Evolutionary conservation across 768 basidiomycete genomes (phyloP).

Genomic region (Lactifluus hygrophoroides): DNA sequence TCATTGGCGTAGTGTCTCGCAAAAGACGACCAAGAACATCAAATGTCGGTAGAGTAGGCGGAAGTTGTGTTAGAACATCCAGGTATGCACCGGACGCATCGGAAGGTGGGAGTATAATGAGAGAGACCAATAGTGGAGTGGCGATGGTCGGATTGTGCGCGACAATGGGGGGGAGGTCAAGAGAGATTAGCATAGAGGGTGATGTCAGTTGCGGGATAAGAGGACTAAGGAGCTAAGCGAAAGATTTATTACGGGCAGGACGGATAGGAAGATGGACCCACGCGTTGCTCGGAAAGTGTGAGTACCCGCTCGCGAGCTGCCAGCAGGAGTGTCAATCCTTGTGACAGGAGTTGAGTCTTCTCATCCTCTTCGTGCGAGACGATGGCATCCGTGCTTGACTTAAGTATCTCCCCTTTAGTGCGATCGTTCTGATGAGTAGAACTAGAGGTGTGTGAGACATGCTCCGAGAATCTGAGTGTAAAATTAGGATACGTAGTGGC

Average conservation of each 20-base stretch:
- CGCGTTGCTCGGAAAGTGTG: constrained; percentile 67
- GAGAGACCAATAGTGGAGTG: constrained; percentile 52
- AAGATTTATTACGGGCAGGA: not conserved
- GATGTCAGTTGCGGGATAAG: constrained; percentile 35
- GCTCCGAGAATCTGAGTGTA: not conserved
- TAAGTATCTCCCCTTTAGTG: not conserved
- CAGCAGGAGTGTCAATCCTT: constrained; percentile 60
- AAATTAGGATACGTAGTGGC: not conserved
- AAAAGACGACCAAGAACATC: constrained; percentile 65
- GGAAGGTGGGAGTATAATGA: constrained; percentile 37
- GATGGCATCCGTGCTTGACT: constrained; percentile 3
- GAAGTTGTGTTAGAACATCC: constrained; percentile 54
- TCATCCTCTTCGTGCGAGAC: constrained; percentile 45
- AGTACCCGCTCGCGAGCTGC: constrained; percentile 64
- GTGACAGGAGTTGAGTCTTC: constrained; percentile 48
- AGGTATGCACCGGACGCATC: constrained; percentile 41
- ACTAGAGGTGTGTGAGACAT: not conserved
- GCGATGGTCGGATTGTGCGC: constrained; percentile 63
- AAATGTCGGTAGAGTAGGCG: constrained; percentile 65
- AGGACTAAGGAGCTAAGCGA: constrained; percentile 43
- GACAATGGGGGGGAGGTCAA: constrained; percentile 59
- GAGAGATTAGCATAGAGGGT: constrained; percentile 51
- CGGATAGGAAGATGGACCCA: constrained; percentile 27
- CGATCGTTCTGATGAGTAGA: not conserved
- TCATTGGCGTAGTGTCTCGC: constrained; percentile 47